These are phyloP conservation scores for Colletotrichum trifolii DNA, from an alignment of 2,329 filamentous ascomycete genomes.

Conservation along the genomic window DNA sequence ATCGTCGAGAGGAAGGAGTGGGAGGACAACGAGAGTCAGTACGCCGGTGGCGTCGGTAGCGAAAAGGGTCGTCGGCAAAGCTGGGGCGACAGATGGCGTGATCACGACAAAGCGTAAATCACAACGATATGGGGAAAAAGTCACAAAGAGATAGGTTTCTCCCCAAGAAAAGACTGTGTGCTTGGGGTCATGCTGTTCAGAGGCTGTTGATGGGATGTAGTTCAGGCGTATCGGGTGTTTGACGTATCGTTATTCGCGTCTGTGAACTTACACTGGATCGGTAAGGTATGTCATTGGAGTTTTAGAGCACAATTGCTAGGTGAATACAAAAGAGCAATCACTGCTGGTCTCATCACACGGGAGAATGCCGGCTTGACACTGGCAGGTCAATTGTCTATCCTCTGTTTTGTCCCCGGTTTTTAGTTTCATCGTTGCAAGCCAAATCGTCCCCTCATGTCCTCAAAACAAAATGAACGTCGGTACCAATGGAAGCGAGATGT, in stretches of 20 bases:
- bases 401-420: not conserved
- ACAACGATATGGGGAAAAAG: not conserved
- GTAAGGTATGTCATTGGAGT: conserved; percentile 18
- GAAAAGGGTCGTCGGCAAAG: conserved; percentile 53
- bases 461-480: not conserved
- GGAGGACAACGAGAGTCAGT: conserved; percentile 76
- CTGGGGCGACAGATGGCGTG: conserved; percentile 49
- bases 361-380: not conserved
- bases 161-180: not conserved
- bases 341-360: not conserved
- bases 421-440: not conserved
- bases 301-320: conserved; percentile 23
- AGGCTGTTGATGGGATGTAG: conserved; percentile 6
- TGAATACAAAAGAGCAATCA: conserved; percentile 1
- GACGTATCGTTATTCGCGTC: not conserved
- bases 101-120: conserved; percentile 38
- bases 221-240: conserved; percentile 7
- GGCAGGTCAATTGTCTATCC: not conserved
- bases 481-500: conserved; percentile 27
- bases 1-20: conserved; percentile 73
- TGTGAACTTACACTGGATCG: conserved; percentile 13
- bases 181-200: too few species aligned
- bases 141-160: not conserved
- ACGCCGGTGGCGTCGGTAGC: conserved; percentile 69
- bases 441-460: conserved; percentile 6